Percentiles rank a stretch among this genome's conserved stretches.
These are phyloP conservation scores for Setaria italica DNA, from an alignment of 202 grass and related monocot genomes.

Conservation along the genomic window DNA sequence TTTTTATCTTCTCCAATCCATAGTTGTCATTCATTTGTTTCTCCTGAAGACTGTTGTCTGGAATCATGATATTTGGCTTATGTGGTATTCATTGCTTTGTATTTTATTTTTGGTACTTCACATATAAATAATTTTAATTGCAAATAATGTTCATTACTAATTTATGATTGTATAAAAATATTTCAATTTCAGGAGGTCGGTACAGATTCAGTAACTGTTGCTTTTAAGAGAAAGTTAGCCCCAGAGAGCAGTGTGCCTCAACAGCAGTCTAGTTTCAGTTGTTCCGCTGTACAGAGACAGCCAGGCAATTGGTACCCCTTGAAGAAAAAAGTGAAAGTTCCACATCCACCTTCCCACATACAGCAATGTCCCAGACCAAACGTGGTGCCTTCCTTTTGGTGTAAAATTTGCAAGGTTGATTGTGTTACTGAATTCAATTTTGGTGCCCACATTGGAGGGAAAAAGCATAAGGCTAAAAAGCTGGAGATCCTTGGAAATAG, in stretches of 20 bases:
- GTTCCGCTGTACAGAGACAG: conserved; percentile 18
- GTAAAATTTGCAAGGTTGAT: conserved; percentile 81
- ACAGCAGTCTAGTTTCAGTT: conserved; percentile 34
- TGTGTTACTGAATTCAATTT: conserved; percentile 81
- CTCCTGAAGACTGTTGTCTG: background rate
- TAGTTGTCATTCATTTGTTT: background rate
- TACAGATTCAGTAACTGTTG: conserved; percentile 36
- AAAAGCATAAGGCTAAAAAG: conserved; percentile 72
- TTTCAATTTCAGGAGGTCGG: conserved; percentile 27
- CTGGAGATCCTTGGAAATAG: conserved; percentile 56
- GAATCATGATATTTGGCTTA: background rate
- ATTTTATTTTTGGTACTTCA: background rate
- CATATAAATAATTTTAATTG: background rate
- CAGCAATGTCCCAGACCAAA: conserved; percentile 50
- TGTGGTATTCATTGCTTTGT: conserved; percentile 3
- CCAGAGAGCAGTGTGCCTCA: conserved; percentile 30
- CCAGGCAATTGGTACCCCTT: conserved; percentile 43
- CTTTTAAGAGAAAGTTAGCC: conserved; percentile 33
- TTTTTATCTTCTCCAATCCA: background rate
- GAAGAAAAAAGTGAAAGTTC: conserved; percentile 59
- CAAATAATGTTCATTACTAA: conserved; percentile 14
- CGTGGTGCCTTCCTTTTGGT: conserved; percentile 61
- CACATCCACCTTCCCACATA: conserved; percentile 38
- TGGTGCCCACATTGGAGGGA: conserved; percentile 65
- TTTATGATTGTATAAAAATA: background rate